A percentile compares a stretch with the other conserved stretches of the same genome.
Evolutionary conservation across 129 eudicot species (phyloP).

Genomic region (Arctium minus): DNA sequence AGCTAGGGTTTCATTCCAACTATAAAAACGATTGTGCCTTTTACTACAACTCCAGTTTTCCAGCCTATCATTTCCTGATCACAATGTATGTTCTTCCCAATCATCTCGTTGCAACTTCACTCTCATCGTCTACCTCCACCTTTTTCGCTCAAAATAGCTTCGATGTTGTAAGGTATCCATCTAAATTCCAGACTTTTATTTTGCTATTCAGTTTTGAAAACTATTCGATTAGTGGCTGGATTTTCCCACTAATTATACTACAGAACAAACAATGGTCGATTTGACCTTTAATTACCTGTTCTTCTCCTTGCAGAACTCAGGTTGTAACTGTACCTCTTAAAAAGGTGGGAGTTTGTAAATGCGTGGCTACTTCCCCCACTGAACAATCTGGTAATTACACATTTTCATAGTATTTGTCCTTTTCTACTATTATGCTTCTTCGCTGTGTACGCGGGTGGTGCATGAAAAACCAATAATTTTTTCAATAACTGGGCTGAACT

Average conservation of each 20-base stretch:
- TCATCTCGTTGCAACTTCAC: slow-evolving; percentile 35
- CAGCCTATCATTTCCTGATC: neutral
- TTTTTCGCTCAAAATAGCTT: slow-evolving; percentile 38
- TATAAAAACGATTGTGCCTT: no score
- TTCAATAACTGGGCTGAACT: no score
- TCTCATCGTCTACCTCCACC: slow-evolving; percentile 48
- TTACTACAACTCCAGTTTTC: no score
- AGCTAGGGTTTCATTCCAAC: no score
- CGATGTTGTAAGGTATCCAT: slow-evolving; percentile 35
- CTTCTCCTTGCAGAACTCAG: slow-evolving; percentile 33
- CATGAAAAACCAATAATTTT: no score
- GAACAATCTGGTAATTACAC: slow-evolving; percentile 50
- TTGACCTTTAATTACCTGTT: neutral
- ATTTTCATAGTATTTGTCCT: neutral
- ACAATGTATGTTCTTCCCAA: slow-evolving; percentile 40
- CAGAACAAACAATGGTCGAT: neutral
- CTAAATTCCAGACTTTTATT: neutral
- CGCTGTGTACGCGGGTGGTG: neutral
- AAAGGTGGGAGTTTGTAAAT: slow-evolving; percentile 45
- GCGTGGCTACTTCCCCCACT: slow-evolving; percentile 62
- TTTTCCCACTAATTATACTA: neutral
- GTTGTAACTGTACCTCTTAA: slow-evolving; percentile 34
- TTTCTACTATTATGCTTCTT: neutral
- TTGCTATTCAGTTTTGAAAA: neutral
- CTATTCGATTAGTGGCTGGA: neutral